A percentile compares a stretch with the other conserved stretches of the same genome.
These are phyloP conservation scores for Guyanaporus albipodus DNA, from an alignment of 768 basidiomycete species.

Conservation along the genomic window DNA sequence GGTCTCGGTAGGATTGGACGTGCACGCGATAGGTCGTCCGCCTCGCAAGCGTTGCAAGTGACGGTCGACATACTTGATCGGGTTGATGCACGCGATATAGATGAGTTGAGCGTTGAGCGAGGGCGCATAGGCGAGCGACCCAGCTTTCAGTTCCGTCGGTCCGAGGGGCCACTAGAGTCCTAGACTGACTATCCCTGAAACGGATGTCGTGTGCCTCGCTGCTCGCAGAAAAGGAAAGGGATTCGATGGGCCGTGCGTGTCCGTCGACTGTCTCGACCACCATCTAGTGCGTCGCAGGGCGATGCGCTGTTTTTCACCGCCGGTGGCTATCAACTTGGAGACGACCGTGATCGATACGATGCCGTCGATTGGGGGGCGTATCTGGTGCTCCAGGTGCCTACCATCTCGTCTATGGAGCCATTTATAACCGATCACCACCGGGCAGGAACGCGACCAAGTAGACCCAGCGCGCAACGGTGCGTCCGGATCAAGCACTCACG, in stretches of 20 bases:
- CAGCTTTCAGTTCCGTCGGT: background rate
- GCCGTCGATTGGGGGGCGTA: background rate
- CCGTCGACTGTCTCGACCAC: background rate
- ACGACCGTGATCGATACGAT: background rate
- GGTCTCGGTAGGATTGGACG: constrained; percentile 10
- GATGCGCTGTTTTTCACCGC: constrained; percentile 5
- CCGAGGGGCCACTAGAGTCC: background rate
- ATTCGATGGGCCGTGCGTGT: background rate
- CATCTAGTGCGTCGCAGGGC: background rate
- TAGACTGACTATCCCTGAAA: background rate
- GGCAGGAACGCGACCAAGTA: constrained; percentile 3
- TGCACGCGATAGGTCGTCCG: constrained; percentile 7
- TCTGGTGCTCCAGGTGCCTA: background rate
- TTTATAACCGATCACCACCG: constrained; percentile 3
- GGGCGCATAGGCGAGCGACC: constrained; percentile 1
- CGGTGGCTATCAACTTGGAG: constrained; percentile 7
- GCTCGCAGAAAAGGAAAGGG: constrained; percentile 1
- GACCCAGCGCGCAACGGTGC: constrained; percentile 1
- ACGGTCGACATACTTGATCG: constrained; percentile 8
- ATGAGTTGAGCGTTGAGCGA: background rate
- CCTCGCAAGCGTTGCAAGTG: constrained; percentile 10
- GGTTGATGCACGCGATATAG: no score
- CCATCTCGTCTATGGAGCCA: background rate
- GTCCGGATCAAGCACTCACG: constrained; percentile 1
- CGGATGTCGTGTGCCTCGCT: background rate